Percentiles rank a stretch among this genome's conserved stretches.
phyloP scores from a whole-genome alignment of 2,329 filamentous ascomycete species.

The Blastomyces parvus region DNA sequence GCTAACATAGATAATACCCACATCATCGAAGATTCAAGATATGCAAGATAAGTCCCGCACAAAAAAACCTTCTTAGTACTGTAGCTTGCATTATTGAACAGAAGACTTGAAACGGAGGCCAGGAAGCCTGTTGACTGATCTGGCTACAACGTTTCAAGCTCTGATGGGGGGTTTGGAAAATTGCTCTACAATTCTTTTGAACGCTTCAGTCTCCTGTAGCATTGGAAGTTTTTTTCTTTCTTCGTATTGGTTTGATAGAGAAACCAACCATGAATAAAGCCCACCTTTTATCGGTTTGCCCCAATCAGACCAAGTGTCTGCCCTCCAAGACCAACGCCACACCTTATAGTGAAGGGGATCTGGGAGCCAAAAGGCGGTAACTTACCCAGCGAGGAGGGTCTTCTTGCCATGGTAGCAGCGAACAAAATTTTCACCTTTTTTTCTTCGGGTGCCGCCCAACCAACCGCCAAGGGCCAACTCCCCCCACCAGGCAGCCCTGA shows the following conservation, averaged over 20 bases:
- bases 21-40: background rate
- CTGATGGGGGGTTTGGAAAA: background rate
- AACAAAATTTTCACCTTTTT: background rate
- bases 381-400: background rate
- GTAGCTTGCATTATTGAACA: background rate
- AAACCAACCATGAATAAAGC: background rate
- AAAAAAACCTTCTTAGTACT: background rate
- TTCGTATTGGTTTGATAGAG: conserved; percentile 8
- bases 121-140: background rate
- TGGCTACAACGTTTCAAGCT: background rate
- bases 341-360: background rate
- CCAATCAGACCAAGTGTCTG: background rate
- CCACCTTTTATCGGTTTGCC: background rate
- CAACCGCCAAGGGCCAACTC: too few relatives aligned
- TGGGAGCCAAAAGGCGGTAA: background rate
- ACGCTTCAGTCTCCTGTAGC: too few relatives aligned
- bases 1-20: background rate
- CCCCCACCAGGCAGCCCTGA: conserved; percentile 14
- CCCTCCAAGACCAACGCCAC: background rate
- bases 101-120: background rate
- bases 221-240: conserved; percentile 7
- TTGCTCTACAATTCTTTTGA: conserved; percentile 10
- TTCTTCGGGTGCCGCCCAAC: background rate
- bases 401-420: conserved; percentile 16
- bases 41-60: background rate